Percentiles rank a stretch among this genome's conserved stretches.
Conservation (phyloP, 495 filamentous ascomycete species). For the Penicillium atrosanguineum region DNA sequence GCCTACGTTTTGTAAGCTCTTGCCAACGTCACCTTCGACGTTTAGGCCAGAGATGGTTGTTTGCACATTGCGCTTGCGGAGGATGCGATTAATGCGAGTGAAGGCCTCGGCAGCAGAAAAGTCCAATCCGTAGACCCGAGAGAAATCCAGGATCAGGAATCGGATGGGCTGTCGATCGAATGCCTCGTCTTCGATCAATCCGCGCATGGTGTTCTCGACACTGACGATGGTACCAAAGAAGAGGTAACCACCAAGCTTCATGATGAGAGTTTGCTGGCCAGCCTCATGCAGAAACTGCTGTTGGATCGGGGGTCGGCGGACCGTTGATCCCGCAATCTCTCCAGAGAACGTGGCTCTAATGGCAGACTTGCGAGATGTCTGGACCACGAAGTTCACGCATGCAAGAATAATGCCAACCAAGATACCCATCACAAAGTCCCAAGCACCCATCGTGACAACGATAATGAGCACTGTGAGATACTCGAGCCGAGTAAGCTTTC, state of each 20-base stretch:
- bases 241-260: constrained; percentile 86
- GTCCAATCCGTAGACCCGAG: constrained; percentile 86
- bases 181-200: constrained; percentile 74
- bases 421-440: constrained; percentile 94
- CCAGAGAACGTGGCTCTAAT: constrained; percentile 85
- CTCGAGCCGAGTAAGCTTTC: constrained; percentile 79
- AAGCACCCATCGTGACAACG: constrained; percentile 90
- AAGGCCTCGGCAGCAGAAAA: constrained; percentile 96
- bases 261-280: constrained; percentile 81
- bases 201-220: constrained; percentile 82
- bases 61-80: constrained; percentile 67
- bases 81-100: constrained; percentile 81
- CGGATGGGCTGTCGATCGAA: constrained; percentile 76
- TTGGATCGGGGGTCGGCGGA: constrained; percentile 85
- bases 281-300: constrained; percentile 81
- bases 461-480: constrained; percentile 93
- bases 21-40: constrained; percentile 69
- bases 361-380: constrained; percentile 83
- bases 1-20: constrained; percentile 74
- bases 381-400: constrained; percentile 85
- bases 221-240: constrained; percentile 97
- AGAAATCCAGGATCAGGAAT: constrained; percentile 86
- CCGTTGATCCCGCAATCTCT: constrained; percentile 83
- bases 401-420: constrained; percentile 88
- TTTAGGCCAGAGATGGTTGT: constrained; percentile 80